Evolutionary conservation across 164 flowering plant genomes (phyloP).

Genomic region (Macadamia tetraphylla): DNA sequence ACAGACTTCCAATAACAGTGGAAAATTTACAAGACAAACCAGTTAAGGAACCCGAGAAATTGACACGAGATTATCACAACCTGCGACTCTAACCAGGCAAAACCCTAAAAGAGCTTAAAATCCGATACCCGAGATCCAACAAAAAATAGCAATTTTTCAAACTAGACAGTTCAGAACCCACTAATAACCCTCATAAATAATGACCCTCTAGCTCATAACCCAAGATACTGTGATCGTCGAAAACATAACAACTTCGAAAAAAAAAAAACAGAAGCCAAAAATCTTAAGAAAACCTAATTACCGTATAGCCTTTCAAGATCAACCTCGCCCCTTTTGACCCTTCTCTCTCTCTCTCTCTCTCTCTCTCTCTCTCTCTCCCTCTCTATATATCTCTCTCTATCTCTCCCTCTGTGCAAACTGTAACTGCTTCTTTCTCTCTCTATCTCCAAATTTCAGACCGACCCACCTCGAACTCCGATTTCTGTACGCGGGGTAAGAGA

Average conservation of each 20-base stretch:
- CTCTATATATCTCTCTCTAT: not conserved
- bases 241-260: not conserved
- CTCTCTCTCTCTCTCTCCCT: not conserved
- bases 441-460: slow-evolving; percentile 10
- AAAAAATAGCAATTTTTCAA: not conserved
- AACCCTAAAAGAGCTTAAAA: slow-evolving; percentile 1
- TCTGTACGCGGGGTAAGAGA: not conserved
- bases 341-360: not conserved
- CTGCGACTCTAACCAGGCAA: not conserved
- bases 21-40: not conserved
- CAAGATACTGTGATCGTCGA: not conserved
- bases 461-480: slow-evolving; percentile 21
- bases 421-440: not conserved
- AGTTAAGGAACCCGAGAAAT: not conserved
- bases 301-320: slow-evolving; percentile 5
- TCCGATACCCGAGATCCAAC: not conserved
- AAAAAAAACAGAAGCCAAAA: slow-evolving; percentile 10
- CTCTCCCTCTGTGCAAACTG: not conserved
- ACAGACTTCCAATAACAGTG: not conserved
- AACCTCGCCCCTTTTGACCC: slow-evolving; percentile 16
- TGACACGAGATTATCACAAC: not conserved
- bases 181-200: not conserved
- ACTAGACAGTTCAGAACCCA: not conserved
- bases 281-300: slow-evolving; percentile 5
- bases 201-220: not conserved